Base-by-base conservation (phyloP, 2,329 filamentous ascomycete species). In the Neonectria punicea region DNA sequence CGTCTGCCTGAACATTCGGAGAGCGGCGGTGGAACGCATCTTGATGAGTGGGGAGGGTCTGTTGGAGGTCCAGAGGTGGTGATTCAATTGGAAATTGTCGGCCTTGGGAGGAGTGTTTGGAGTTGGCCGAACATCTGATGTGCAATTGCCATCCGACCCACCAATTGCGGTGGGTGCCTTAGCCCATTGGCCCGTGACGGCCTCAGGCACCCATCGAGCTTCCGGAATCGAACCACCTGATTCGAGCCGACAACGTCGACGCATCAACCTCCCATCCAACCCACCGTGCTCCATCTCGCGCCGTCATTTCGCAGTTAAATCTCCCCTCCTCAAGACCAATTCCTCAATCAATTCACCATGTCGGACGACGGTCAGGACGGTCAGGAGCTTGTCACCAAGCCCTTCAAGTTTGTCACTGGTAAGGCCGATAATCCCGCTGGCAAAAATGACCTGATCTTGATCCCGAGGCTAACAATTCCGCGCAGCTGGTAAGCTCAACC, bases 401-500 rank as follows among this genome's bases (percentile, higher is more conserved):
- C 97, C 84, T 99, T 99, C 92, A 99, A 99, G 92, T 98, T 98
- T 86, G 96, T 98, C 80, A 98, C 95, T 86, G 95, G 94, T 97
- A 89, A 83, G 93, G 82, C 65, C 64, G 71, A 78, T 79, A 78
- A 78, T 78, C 76, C 78, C 78, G 77, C 77, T 75, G 67, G 55
- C 63, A 75, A 72, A 77, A 78, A 78, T 78, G 76, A 75, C 73
- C 75, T 76, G 75, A 78, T 77, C 63, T 65, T 72, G 61, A 71
- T 70, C 71, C 77, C 78, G 77, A 80, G 76, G 79, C 80, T 83
- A 83, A 84, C 77, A 73, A 67, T 75, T 73, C 71, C 70, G 70
- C 72, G 70, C 75, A 84, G 82, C 82, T 75, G 82, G 82, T 84
- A 81, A 78, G 82, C 72, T 61, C 63, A 71, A 71, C 58, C 64